Percentiles rank a stretch among this genome's conserved stretches.
Evolutionary conservation across 2,329 filamentous ascomycete genomes (phyloP).

Genomic region (Xylariaceae sp.): DNA sequence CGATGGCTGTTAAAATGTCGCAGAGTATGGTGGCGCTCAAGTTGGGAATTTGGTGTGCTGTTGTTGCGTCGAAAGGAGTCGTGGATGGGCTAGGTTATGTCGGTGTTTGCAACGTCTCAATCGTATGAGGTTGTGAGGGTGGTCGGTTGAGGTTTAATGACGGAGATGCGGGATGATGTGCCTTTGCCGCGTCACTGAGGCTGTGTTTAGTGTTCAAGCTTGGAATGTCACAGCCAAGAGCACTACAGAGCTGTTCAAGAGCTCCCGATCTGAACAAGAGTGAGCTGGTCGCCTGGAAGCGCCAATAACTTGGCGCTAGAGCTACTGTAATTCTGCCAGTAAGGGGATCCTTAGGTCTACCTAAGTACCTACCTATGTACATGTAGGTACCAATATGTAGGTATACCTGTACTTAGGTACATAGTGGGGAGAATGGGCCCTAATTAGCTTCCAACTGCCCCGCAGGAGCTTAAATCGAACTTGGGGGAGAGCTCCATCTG

Average conservation of each 20-base stretch:
- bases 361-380: too few species aligned
- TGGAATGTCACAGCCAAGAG: background rate
- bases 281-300: background rate
- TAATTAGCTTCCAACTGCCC: background rate
- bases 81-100: background rate
- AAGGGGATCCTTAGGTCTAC: too few species aligned
- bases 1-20: background rate
- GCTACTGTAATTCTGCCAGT: too few species aligned
- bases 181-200: conserved; percentile 9
- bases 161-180: too few species aligned
- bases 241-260: too few species aligned
- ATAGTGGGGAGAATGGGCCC: background rate
- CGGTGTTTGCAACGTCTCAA: background rate
- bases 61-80: background rate
- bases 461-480: conserved; percentile 13
- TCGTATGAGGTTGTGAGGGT: conserved; percentile 4
- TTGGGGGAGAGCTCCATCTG: background rate
- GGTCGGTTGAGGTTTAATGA: too few species aligned
- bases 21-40: background rate
- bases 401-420: background rate
- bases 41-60: background rate
- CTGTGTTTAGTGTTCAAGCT: background rate
- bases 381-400: background rate
- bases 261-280: background rate
- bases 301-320: too few species aligned